Conservation (phyloP, 2,329 filamentous ascomycete genomes). For the Stromatinia cepivora region DNA sequence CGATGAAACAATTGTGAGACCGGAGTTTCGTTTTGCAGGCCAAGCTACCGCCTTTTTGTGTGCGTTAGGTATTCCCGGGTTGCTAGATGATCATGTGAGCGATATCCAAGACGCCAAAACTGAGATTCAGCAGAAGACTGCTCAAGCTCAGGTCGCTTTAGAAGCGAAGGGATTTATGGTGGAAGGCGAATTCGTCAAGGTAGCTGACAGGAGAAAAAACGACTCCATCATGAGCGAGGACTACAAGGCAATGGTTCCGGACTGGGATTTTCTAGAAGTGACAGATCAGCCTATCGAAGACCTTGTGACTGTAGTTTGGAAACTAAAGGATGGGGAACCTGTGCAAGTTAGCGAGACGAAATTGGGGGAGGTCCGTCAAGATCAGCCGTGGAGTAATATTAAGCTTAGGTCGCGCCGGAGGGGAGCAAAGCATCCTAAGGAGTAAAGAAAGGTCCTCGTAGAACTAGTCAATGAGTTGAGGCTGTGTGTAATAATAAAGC, state of each 20-base stretch:
- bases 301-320: not conserved
- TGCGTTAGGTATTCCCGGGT: too few relatives aligned
- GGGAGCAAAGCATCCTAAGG: too few relatives aligned
- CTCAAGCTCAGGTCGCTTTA: not conserved
- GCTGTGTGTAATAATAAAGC: not conserved
- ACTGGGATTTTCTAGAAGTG: not conserved
- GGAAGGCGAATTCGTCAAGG: not conserved
- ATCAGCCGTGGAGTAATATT: not conserved
- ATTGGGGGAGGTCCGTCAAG: too few relatives aligned
- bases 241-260: too few relatives aligned
- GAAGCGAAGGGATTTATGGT: not conserved
- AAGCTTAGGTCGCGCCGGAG: too few relatives aligned
- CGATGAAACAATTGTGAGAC: not conserved
- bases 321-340: not conserved
- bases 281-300: not conserved
- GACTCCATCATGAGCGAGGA: too few relatives aligned
- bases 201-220: too few relatives aligned
- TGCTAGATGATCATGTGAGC: too few relatives aligned
- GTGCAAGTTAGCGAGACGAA: not conserved
- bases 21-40: not conserved
- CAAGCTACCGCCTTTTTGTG: not conserved
- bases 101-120: too few relatives aligned
- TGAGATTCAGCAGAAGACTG: not conserved
- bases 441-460: not conserved
- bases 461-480: not conserved